Percentiles rank a stretch among this genome's conserved stretches.
phyloP scores from a whole-genome alignment of 2,329 filamentous ascomycete species.

The Botryotinia calthae region DNA sequence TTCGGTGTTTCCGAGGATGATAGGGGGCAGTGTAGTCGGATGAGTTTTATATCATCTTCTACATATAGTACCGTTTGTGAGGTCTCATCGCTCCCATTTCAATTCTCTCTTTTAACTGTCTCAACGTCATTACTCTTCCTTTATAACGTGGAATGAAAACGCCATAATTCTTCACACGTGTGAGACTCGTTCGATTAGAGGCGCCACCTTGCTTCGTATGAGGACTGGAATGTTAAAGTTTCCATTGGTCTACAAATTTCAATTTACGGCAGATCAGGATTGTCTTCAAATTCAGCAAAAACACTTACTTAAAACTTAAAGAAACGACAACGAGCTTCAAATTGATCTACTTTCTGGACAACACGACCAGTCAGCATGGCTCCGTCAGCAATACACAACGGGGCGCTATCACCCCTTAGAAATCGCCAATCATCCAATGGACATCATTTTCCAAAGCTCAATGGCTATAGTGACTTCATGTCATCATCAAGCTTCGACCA shows the following conservation, averaged over 20 bases:
- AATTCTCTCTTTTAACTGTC: background rate
- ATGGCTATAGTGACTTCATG: background rate
- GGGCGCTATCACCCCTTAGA: background rate
- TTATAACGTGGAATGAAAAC: background rate
- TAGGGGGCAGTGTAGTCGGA: background rate
- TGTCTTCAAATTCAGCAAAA: background rate
- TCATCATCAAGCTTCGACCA: conserved; percentile 1
- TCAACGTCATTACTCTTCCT: background rate
- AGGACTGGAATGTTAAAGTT: background rate
- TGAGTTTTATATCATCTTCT: background rate
- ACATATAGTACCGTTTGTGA: background rate
- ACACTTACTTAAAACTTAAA: background rate
- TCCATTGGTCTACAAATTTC: background rate
- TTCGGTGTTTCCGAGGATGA: background rate
- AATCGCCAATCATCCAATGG: conserved; percentile 8
- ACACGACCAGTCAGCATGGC: background rate
- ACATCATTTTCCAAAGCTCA: background rate
- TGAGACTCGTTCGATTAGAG: background rate
- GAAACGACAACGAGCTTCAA: background rate
- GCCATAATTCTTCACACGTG: background rate
- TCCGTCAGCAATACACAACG: background rate
- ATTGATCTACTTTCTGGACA: background rate
- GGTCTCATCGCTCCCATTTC: background rate
- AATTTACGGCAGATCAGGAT: background rate
- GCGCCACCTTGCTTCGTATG: background rate